A percentile compares a stretch with the other conserved stretches of the same genome.
Evolutionary conservation across 2,329 filamentous ascomycete genomes (phyloP).

Genomic region (Uncinocarpus reesii): DNA sequence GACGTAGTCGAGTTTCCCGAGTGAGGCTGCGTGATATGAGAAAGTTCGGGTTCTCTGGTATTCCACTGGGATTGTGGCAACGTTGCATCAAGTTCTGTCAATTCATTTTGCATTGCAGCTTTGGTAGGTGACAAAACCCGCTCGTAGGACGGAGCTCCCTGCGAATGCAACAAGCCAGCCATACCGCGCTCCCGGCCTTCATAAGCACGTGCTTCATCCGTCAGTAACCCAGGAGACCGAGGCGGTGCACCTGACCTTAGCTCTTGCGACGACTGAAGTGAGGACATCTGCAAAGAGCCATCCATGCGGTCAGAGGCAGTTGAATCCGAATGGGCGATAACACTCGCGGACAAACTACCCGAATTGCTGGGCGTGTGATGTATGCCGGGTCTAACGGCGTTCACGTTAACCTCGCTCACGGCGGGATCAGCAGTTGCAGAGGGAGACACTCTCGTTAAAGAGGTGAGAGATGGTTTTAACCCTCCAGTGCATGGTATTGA

Average conservation of each 20-base stretch:
- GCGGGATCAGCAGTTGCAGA: conserved; percentile 35
- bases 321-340: conserved; percentile 25
- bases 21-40: conserved; percentile 20
- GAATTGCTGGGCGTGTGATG: conserved; percentile 27
- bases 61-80: conserved; percentile 20
- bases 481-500: conserved; percentile 31
- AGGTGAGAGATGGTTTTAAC: conserved; percentile 30
- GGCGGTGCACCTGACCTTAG: conserved; percentile 22
- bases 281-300: conserved; percentile 21
- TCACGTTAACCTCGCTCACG: conserved; percentile 39
- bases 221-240: conserved; percentile 28
- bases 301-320: conserved; percentile 26
- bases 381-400: conserved; percentile 25
- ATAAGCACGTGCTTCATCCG: conserved; percentile 15
- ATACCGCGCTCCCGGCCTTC: conserved; percentile 4
- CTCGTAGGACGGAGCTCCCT: conserved; percentile 14
- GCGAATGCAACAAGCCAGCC: conserved; percentile 1
- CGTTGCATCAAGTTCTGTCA: conserved; percentile 24
- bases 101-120: conserved; percentile 19
- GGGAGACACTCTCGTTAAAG: conserved; percentile 28
- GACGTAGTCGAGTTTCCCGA: conserved; percentile 27
- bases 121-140: conserved; percentile 7
- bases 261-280: conserved; percentile 27
- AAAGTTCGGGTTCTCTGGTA: conserved; percentile 22
- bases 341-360: conserved; percentile 24